Base-by-base conservation (phyloP, 1,139 yeast genomes). In the Kluyveromyces sp. region DNA sequence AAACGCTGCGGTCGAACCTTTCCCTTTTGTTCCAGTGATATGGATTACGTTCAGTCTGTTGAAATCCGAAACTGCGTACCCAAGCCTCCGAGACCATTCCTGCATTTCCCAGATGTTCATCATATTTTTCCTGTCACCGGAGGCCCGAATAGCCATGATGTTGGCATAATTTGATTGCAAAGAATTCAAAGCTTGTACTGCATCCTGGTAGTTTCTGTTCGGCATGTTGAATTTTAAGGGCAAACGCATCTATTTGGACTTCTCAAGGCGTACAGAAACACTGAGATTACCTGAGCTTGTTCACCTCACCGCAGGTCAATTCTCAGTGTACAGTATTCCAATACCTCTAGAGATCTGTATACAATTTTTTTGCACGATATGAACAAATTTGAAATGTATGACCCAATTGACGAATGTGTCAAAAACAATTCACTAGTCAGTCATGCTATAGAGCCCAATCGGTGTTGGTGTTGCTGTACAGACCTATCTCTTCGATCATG, bases 1-100 rank as follows among this genome's bases (percentile, higher is more conserved):
- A 61, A 94, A 94, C 0, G 98, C 96, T 67, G 96, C 92, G 0
- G 97, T 89, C 1, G 96, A 88, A 1, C 99, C 99, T 66, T 94
- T 94, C 11, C 99, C 99, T 64, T 94, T 94, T 1, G 99, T 94
- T 20, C 99, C 99, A 0, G 99, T 89, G 30, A 94, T 83, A 59
- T 94, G 98, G 39, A 94, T 75, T 3, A 88, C 74, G 54, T 89
- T 88, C 56, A 94, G 66, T 47, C 66, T 73, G 63, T 88, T 78
- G 58, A 86, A 80, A 50, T 83, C 95, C 3, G 65, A 54, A 1
- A 81, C 74, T n/a, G 68, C 60, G 64, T 89, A 88, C 0, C 97
- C 98, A 41, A 87, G 74, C 54, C 97, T 71, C 45, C 92, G 70
- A n/a, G 84, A 76, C 82, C 92, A 94, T 61, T 89, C 97, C 42